Evolutionary conservation across 2,329 filamentous ascomycete genomes (phyloP).

Genomic region (Colletotrichum higginsianum): DNA sequence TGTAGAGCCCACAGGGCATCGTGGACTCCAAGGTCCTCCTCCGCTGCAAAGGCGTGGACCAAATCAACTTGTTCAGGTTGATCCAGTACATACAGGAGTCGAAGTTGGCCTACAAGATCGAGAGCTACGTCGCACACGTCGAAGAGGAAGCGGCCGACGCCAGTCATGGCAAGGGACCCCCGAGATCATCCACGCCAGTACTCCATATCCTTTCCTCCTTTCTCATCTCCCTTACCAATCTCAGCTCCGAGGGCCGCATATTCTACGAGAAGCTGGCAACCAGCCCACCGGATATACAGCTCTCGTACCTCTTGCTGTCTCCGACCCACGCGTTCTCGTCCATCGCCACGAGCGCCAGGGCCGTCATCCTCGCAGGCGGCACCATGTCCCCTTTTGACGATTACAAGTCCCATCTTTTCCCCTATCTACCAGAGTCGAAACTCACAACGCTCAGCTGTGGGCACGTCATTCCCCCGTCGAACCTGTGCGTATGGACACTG

Average conservation of each 20-base stretch:
- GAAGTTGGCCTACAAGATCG: constrained; percentile 93
- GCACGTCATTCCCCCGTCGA: constrained; percentile 89
- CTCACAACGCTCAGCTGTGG: constrained; percentile 91
- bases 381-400: constrained; percentile 98
- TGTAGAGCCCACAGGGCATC: constrained; percentile 71
- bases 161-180: constrained; percentile 44
- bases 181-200: constrained; percentile 63
- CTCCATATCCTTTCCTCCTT: constrained; percentile 73
- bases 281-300: constrained; percentile 63
- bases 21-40: constrained; percentile 82
- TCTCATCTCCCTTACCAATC: constrained; percentile 87
- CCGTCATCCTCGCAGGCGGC: constrained; percentile 92
- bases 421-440: constrained; percentile 73
- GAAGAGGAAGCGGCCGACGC: constrained; percentile 62
- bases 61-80: constrained; percentile 94
- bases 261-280: constrained; percentile 69
- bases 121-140: constrained; percentile 82
- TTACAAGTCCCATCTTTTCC: constrained; percentile 89
- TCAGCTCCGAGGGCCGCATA: constrained; percentile 78
- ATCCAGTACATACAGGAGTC: constrained; percentile 91
- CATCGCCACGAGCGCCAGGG: constrained; percentile 86
- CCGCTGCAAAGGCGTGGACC: constrained; percentile 88
- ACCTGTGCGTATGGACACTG: constrained; percentile 84
- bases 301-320: constrained; percentile 91
- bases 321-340: constrained; percentile 93